Conservation (phyloP, 805 yeast genomes). For the Candida sanyiensis region DNA sequence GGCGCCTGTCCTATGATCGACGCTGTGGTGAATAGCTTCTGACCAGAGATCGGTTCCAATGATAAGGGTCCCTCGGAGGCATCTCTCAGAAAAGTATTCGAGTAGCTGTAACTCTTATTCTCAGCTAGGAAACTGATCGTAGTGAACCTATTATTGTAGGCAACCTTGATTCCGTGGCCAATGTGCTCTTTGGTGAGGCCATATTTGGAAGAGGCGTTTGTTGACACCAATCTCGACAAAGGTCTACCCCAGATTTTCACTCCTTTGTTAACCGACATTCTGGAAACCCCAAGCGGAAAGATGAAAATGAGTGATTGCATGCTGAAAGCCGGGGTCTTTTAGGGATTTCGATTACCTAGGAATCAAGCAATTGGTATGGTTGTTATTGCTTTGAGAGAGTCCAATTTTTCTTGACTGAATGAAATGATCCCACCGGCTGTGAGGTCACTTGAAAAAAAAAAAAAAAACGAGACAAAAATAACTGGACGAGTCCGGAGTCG, state of each 20-base stretch:
- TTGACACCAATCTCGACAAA: neutral
- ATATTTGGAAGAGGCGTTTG: neutral
- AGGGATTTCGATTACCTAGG: too few species aligned
- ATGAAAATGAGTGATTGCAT: too few species aligned
- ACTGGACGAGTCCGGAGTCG: constrained; percentile 71
- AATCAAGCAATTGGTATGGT: too few species aligned
- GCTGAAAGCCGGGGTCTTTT: too few species aligned
- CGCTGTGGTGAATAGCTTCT: constrained; percentile 62
- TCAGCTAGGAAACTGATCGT: constrained; percentile 9
- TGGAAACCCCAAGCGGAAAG: too few species aligned
- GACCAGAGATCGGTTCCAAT: constrained; percentile 50
- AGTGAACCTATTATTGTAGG: constrained; percentile 5
- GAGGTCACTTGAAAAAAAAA: too few species aligned
- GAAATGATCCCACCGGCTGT: too few species aligned
- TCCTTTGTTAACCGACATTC: too few species aligned
- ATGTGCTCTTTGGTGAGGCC: constrained; percentile 5
- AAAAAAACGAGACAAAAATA: neutral
- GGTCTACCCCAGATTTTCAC: constrained; percentile 3
- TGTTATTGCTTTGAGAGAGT: too few species aligned
- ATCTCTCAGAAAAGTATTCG: constrained; percentile 59
- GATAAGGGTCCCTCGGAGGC: constrained; percentile 46
- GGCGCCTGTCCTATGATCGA: constrained; percentile 34
- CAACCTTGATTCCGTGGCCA: constrained; percentile 4
- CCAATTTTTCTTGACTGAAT: too few species aligned
- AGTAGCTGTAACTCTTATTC: constrained; percentile 22